Percentiles rank a stretch among this genome's conserved stretches.
Evolutionary conservation across 495 filamentous ascomycete species (phyloP).

Genomic region (Penicillium egyptiacum): DNA sequence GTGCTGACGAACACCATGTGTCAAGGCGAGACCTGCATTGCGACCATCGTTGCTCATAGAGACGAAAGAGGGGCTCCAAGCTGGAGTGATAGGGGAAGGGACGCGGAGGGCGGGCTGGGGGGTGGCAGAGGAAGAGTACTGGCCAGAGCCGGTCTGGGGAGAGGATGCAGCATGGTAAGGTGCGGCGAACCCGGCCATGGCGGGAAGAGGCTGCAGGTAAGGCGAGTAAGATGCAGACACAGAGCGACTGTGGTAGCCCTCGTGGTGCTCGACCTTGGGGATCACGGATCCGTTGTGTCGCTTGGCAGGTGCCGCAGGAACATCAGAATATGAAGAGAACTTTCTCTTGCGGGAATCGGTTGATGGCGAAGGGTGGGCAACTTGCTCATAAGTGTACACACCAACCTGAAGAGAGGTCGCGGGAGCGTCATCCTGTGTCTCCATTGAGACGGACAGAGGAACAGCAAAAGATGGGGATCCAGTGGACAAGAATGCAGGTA

Average conservation of each 20-base stretch:
- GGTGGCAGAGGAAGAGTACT: constrained; percentile 35
- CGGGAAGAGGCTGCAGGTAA: constrained; percentile 42
- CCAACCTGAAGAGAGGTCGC: constrained; percentile 68
- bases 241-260: constrained; percentile 37
- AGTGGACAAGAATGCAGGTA: constrained; percentile 68
- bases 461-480: constrained; percentile 65
- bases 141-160: constrained; percentile 27
- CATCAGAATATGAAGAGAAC: constrained; percentile 48
- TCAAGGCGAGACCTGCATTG: constrained; percentile 31
- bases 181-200: constrained; percentile 34
- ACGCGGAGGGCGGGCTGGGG: constrained; percentile 41
- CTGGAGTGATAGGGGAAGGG: constrained; percentile 44
- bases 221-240: constrained; percentile 45
- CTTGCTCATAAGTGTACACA: constrained; percentile 70
- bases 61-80: constrained; percentile 46
- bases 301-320: constrained; percentile 44
- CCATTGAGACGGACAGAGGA: constrained; percentile 70
- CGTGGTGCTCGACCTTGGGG: constrained; percentile 38
- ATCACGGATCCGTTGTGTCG: constrained; percentile 43
- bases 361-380: constrained; percentile 33
- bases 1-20: constrained; percentile 37
- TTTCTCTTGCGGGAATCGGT: constrained; percentile 53
- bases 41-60: constrained; percentile 32
- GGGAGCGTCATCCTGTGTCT: constrained; percentile 61
- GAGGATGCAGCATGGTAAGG: constrained; percentile 36